phyloP scores from a whole-genome alignment of 495 filamentous ascomycete genomes.

The Penicillium cataractarum region DNA sequence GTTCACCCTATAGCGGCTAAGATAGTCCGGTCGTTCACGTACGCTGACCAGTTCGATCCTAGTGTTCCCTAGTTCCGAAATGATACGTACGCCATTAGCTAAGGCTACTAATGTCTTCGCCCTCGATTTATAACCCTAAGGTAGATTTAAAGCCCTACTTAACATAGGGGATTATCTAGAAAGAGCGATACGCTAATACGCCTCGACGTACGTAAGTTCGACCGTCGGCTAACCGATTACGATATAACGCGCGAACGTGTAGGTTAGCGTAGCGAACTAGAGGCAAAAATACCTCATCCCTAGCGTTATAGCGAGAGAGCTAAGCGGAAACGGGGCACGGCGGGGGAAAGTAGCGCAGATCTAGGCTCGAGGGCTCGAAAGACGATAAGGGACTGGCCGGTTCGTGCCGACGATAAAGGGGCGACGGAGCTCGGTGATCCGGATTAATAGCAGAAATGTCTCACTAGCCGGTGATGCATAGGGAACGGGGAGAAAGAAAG shows the following conservation, averaged over 20 bases:
- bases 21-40: too few species aligned
- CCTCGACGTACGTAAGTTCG: not conserved
- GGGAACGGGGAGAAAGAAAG: conserved; percentile 11
- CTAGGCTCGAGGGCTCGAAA: conserved; percentile 1
- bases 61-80: not conserved
- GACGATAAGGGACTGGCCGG: not conserved
- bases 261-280: not conserved
- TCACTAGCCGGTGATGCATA: not conserved
- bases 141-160: conserved; percentile 7
- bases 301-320: not conserved
- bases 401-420: conserved; percentile 6
- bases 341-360: conserved; percentile 3
- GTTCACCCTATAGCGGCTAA: too few species aligned
- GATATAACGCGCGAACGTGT: conserved; percentile 1
- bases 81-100: conserved; percentile 7
- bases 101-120: conserved; percentile 1
- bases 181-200: conserved; percentile 3
- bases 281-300: conserved; percentile 11
- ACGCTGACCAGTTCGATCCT: not conserved
- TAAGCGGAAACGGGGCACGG: conserved; percentile 4
- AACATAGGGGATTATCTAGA: conserved; percentile 5
- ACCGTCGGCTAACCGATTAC: conserved; percentile 4
- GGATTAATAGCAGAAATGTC: conserved; percentile 18
- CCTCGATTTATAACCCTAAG: not conserved
- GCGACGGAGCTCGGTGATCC: too few species aligned